Conservation (phyloP, 1,284 basidiomycete species). For the Porodaedalea pini region DNA sequence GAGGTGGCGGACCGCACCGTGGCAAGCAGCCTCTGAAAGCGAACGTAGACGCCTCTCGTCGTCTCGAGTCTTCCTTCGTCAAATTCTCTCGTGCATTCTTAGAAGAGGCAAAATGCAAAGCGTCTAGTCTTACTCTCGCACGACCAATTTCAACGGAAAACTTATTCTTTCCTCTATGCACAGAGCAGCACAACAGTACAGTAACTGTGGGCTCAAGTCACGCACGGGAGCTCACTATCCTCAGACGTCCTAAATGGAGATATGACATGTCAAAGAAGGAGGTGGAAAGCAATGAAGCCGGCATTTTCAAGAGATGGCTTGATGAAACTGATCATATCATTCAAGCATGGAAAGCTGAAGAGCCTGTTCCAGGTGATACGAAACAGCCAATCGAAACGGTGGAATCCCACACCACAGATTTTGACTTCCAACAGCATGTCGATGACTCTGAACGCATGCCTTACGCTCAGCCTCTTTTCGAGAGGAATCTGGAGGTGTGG, state of each 20-base stretch:
- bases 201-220: constrained; percentile 25
- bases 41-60: constrained; percentile 30
- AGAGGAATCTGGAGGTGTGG: constrained; percentile 91
- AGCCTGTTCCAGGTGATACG: constrained; percentile 18
- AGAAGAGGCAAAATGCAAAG: constrained; percentile 56
- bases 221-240: constrained; percentile 19
- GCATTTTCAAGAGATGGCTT: constrained; percentile 73
- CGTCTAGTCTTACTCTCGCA: constrained; percentile 49
- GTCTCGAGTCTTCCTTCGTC: constrained; percentile 71
- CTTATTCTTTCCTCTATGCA: constrained; percentile 40
- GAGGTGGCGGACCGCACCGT: constrained; percentile 9
- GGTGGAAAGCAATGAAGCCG: constrained; percentile 85
- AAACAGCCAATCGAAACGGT: constrained; percentile 12
- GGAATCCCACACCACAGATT: constrained; percentile 23
- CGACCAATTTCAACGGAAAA: constrained; percentile 55
- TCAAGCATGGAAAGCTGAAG: constrained; percentile 46
- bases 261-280: constrained; percentile 81
- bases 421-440: constrained; percentile 24
- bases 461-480: constrained; percentile 73
- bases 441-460: constrained; percentile 41
- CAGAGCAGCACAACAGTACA: constrained; percentile 21
- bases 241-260: constrained; percentile 74
- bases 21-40: constrained; percentile 15
- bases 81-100: constrained; percentile 62
- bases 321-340: constrained; percentile 55